A percentile compares a stretch with the other conserved stretches of the same genome.
phyloP scores from a whole-genome alignment of 352 stramenopile species.

The Phytophthora tentaculata region DNA sequence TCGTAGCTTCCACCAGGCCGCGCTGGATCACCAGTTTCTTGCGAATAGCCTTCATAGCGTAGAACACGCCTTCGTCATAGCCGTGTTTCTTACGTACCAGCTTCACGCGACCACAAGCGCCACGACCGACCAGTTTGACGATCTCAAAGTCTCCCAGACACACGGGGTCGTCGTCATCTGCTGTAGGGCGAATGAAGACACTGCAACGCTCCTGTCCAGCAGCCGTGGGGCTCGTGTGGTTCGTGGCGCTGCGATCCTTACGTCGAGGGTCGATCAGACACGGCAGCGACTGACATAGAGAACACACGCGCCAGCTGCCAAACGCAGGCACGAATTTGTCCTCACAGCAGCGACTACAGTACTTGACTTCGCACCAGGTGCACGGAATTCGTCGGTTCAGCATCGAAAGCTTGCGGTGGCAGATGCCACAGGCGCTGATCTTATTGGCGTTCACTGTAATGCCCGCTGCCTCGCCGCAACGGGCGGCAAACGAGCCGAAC shows the following conservation, averaged over 20 bases:
- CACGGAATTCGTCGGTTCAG: constrained; percentile 83
- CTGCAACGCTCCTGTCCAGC: constrained; percentile 57
- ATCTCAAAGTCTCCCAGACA: constrained; percentile 95
- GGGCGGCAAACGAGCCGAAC: constrained; percentile 81
- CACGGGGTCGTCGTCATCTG: constrained; percentile 62
- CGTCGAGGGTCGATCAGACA: constrained; percentile 82
- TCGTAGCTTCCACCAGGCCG: constrained; percentile 91
- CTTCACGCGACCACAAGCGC: constrained; percentile 86
- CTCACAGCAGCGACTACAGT: constrained; percentile 85
- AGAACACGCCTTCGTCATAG: constrained; percentile 80
- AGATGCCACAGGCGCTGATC: constrained; percentile 79
- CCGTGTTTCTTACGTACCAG: constrained; percentile 90
- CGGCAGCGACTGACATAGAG: constrained; percentile 76
- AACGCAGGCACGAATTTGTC: constrained; percentile 87
- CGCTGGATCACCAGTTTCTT: constrained; percentile 90
- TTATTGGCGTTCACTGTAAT: constrained; percentile 82
- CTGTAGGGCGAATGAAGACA: constrained; percentile 78
- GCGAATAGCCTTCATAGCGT: constrained; percentile 88
- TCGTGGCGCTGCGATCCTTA: constrained; percentile 73
- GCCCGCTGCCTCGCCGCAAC: constrained; percentile 65
- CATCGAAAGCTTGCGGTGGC: constrained; percentile 81
- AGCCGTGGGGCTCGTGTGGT: constrained; percentile 62
- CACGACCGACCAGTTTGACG: constrained; percentile 97
- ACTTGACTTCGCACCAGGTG: constrained; percentile 88
- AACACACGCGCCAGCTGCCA: constrained; percentile 81